Evolutionary conservation across 2,329 filamentous ascomycete species (phyloP).

Genomic region (Fusarium sp.): DNA sequence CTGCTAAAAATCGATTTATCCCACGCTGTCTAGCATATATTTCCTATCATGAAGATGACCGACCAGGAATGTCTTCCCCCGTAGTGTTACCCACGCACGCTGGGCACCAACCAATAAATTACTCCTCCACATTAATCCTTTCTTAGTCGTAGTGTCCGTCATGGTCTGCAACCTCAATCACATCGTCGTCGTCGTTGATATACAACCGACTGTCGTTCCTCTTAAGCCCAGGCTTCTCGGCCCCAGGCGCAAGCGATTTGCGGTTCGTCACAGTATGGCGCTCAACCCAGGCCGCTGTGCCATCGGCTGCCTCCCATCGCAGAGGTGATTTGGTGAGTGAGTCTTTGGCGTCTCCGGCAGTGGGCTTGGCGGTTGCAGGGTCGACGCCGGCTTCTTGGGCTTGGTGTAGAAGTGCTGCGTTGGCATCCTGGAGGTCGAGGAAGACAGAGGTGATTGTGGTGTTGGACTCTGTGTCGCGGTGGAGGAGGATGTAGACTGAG

Average conservation of each 20-base stretch:
- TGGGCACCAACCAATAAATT: no score
- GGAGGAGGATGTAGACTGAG: slow-evolving; percentile 53
- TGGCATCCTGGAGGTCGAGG: slow-evolving; percentile 54
- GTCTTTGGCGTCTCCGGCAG: slow-evolving; percentile 22
- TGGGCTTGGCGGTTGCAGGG: slow-evolving; percentile 33
- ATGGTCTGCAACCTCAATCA: slow-evolving; percentile 45
- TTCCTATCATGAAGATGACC: neutral
- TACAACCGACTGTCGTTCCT: slow-evolving; percentile 48
- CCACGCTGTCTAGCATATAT: slow-evolving; percentile 20
- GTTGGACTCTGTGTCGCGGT: slow-evolving; percentile 47
- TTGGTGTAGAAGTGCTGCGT: slow-evolving; percentile 51
- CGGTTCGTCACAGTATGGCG: slow-evolving; percentile 49
- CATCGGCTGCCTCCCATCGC: slow-evolving; percentile 55
- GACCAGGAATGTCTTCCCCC: neutral
- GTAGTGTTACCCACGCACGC: neutral
- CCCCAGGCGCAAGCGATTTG: slow-evolving; percentile 24
- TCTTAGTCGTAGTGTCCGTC: slow-evolving; percentile 46
- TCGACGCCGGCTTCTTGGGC: slow-evolving; percentile 49
- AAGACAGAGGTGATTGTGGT: slow-evolving; percentile 52
- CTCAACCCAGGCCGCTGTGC: slow-evolving; percentile 56
- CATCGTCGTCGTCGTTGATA: slow-evolving; percentile 48
- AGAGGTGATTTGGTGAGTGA: slow-evolving; percentile 47
- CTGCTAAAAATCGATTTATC: slow-evolving; percentile 10
- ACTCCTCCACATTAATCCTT: slow-evolving; percentile 33
- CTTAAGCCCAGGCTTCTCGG: slow-evolving; percentile 28